phyloP scores from a whole-genome alignment of 1,284 basidiomycete species.

The Ustilago sp. region DNA sequence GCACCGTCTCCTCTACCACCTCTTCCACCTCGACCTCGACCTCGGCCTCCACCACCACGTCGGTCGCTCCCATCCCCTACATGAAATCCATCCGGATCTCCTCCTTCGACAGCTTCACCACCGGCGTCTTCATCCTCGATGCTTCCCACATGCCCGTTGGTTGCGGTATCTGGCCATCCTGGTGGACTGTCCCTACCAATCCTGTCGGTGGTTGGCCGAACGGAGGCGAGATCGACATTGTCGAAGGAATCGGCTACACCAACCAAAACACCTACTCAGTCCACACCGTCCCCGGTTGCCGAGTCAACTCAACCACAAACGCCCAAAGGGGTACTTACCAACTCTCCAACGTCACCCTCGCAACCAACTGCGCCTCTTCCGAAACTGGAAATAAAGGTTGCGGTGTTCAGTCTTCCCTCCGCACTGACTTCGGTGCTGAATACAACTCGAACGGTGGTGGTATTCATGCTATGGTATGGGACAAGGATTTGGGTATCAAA shows the following conservation, averaged over 20 bases:
- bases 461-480: conserved; percentile 64
- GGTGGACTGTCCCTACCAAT: conserved; percentile 57
- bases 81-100: conserved; percentile 49
- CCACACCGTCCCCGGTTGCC: conserved; percentile 51
- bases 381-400: conserved; percentile 77
- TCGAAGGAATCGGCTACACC: conserved; percentile 58
- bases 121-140: conserved; percentile 54
- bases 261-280: conserved; percentile 55
- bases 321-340: conserved; percentile 33
- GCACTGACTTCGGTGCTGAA: conserved; percentile 73
- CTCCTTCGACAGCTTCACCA: conserved; percentile 53
- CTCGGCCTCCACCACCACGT: conserved; percentile 21
- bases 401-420: conserved; percentile 73
- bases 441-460: conserved; percentile 78
- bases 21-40: conserved; percentile 13
- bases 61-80: conserved; percentile 34
- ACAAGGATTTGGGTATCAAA: conserved; percentile 70
- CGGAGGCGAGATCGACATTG: conserved; percentile 62
- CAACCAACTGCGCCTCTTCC: conserved; percentile 74
- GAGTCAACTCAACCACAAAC: conserved; percentile 42
- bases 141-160: conserved; percentile 53
- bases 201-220: conserved; percentile 54
- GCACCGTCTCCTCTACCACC: conserved; percentile 3
- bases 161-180: conserved; percentile 63
- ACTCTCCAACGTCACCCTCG: conserved; percentile 56